Conservation (phyloP, 2,329 filamentous ascomycete genomes). For the Fusarium torreyae region DNA sequence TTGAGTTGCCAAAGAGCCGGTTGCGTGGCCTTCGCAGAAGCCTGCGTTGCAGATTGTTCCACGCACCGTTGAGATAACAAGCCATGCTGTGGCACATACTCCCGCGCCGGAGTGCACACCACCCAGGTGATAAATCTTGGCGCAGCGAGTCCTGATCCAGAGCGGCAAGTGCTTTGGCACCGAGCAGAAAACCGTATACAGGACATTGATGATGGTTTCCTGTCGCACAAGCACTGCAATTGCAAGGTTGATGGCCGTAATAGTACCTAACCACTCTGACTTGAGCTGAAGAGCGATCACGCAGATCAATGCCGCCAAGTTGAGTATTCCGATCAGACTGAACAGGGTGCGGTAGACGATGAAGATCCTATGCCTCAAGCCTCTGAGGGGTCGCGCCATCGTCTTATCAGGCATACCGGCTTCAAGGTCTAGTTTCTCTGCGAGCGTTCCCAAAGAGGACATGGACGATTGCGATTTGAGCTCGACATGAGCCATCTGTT, state of each 20-base stretch:
- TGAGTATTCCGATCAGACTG: slow-evolving; percentile 65
- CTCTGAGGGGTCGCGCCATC: slow-evolving; percentile 56
- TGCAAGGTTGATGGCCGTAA: slow-evolving; percentile 65
- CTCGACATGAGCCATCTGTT: slow-evolving; percentile 40
- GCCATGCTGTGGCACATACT: slow-evolving; percentile 65
- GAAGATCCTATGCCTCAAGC: slow-evolving; percentile 62
- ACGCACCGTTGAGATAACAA: slow-evolving; percentile 60
- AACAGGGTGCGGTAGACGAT: slow-evolving; percentile 72
- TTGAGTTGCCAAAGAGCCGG: slow-evolving; percentile 58
- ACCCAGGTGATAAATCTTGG: slow-evolving; percentile 68
- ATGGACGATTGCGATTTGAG: slow-evolving; percentile 53
- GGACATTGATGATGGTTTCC: slow-evolving; percentile 66
- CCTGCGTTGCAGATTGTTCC: slow-evolving; percentile 56
- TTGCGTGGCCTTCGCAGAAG: slow-evolving; percentile 51
- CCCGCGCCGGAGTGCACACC: slow-evolving; percentile 67
- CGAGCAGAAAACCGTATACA: slow-evolving; percentile 64
- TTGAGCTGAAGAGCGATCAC: slow-evolving; percentile 56
- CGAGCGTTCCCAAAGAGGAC: slow-evolving; percentile 47
- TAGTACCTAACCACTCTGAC: slow-evolving; percentile 58
- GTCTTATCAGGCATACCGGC: slow-evolving; percentile 59
- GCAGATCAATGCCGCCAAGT: slow-evolving; percentile 63
- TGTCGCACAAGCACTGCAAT: slow-evolving; percentile 68
- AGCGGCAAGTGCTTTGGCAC: slow-evolving; percentile 64
- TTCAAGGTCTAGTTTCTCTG: slow-evolving; percentile 52
- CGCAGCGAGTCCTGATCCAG: slow-evolving; percentile 62